Base-by-base conservation (phyloP, 2,329 filamentous ascomycete species). In the Curvularia sp. region DNA sequence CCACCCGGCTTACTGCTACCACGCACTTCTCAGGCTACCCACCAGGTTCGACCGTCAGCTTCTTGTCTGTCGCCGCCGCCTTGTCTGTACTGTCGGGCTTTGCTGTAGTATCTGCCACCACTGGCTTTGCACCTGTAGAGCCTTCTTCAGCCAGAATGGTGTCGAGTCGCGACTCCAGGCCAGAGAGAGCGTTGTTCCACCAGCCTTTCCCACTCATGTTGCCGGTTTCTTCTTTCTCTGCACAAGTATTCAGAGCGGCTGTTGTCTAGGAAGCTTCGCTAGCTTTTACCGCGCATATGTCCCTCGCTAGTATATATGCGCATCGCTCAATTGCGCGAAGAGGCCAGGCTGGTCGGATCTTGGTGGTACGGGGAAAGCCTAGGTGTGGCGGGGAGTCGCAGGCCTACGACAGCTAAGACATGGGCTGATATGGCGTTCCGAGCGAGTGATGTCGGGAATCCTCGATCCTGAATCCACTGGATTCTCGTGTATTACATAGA, bases 151-250 rank as follows among this genome's bases (percentile, higher is more conserved):
- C 88, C 60, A 99, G 85, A 58, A 99, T 96, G 49, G 87, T 93
- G 77, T 99, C 95, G 59, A 99, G 85, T 43, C 91, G 88, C 59
- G 93, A 96, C 80, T 99, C 95, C 57, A 99, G 90, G 60, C 93
- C 93, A 54, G 93, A 93, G 60, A 98, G 92, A 63, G 94, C 93
- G 78, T 94, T 92, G 65, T 93, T 69, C 65, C 65, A 71, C 74
- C 61, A 76, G 65, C 65, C 63, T 54, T 72, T 70, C 26, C 67
- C 67, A 56, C 72, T 76, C 69, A 75, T 74, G 7, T 9, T 54
- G 38, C 30, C 30, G 28, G 51, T 70, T 28, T 44, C 26, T 53
- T 18, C 41, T 33, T 42, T 24, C 54, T 48, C 10, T 28, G 10
- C 22, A 43, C 42, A 22, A 44, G 52, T 18, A 7, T 22, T 28